Conservation (phyloP, 2,329 filamentous ascomycete species). For the Trichothecium sympodiale region DNA sequence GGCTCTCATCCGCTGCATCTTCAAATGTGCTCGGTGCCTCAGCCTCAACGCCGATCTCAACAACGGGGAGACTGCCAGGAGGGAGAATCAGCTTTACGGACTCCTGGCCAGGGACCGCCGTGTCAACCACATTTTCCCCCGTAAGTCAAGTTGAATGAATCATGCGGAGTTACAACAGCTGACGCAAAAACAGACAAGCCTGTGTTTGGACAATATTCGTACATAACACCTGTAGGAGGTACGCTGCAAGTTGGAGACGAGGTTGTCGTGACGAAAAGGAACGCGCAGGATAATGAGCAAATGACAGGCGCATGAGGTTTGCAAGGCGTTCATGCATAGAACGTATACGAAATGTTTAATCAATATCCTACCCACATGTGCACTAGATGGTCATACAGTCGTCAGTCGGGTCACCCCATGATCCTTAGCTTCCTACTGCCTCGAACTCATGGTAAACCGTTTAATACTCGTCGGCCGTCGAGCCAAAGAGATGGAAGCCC, state of each 20-base stretch:
- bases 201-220: constrained; percentile 11
- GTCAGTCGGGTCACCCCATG: too few species aligned
- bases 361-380: too few species aligned
- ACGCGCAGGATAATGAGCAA: too few species aligned
- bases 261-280: constrained; percentile 5
- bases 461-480: constrained; percentile 15
- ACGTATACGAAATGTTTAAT: too few species aligned
- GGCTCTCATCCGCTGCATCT: constrained; percentile 9
- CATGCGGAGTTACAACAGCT: too few species aligned
- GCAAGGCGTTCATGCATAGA: too few species aligned
- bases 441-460: too few species aligned
- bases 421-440: too few species aligned
- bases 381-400: too few species aligned
- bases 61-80: constrained; percentile 5
- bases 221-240: constrained; percentile 8
- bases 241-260: constrained; percentile 13
- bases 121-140: constrained; percentile 8
- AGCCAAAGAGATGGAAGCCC: constrained; percentile 14
- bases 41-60: constrained; percentile 9
- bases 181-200: constrained; percentile 11
- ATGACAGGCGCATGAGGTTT: too few species aligned
- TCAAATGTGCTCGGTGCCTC: constrained; percentile 9
- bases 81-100: constrained; percentile 8
- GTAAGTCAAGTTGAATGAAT: constrained; percentile 4
- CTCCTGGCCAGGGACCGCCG: constrained; percentile 10